phyloP scores from a whole-genome alignment of 257 asterid genomes.

The Solanum ossicruentum region DNA sequence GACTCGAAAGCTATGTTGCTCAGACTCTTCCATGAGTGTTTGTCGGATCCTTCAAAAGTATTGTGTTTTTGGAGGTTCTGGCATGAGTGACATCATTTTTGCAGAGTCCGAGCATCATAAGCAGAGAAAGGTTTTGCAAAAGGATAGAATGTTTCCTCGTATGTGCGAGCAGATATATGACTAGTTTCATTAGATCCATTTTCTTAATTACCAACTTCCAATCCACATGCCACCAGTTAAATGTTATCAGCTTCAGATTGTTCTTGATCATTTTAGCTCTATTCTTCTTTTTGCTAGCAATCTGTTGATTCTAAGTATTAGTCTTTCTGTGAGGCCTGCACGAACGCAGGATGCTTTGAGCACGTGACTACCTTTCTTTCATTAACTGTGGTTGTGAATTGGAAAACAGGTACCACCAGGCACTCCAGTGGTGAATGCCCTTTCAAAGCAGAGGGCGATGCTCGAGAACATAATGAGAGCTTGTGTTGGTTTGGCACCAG shows the following conservation, averaged over 20 bases:
- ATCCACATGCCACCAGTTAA: background rate
- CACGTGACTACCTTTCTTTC: background rate
- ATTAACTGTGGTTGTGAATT: background rate
- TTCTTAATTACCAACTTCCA: background rate
- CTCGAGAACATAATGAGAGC: constrained; percentile 97
- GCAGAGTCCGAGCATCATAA: background rate
- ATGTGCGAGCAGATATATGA: background rate
- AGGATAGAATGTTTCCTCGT: background rate
- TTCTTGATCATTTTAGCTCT: background rate
- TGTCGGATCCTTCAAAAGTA: background rate
- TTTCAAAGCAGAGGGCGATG: constrained; percentile 93
- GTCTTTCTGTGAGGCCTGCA: background rate
- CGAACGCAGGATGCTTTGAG: background rate
- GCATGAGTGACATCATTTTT: background rate
- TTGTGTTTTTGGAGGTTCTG: background rate
- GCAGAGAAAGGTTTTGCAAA: background rate
- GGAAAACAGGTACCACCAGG: constrained; percentile 86
- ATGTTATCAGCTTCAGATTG: background rate
- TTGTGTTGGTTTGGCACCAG: constrained; percentile 95
- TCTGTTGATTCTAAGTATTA: background rate
- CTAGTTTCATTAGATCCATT: background rate
- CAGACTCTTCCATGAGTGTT: background rate
- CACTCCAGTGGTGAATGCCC: constrained; percentile 95
- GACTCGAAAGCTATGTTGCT: background rate
- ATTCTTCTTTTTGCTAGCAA: background rate